These are phyloP conservation scores for Tilletia indica DNA, from an alignment of 1,284 basidiomycete genomes.

Conservation along the genomic window DNA sequence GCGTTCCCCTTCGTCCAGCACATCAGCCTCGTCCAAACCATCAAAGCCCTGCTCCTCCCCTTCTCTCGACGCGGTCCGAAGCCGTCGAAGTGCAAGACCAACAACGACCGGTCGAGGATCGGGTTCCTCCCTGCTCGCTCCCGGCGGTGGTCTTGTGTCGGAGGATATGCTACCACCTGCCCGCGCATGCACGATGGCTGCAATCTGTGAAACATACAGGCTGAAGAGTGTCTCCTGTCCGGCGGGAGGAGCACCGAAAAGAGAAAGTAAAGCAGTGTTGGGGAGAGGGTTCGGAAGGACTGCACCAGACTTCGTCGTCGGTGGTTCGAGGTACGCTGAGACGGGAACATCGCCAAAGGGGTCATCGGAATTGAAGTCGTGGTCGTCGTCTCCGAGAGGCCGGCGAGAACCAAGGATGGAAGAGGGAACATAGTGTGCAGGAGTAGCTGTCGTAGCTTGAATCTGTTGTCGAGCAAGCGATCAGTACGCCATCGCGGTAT, in stretches of 20 bases:
- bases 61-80: background rate
- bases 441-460: slow-evolving; percentile 8
- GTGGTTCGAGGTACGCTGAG: slow-evolving; percentile 24
- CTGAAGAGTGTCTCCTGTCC: slow-evolving; percentile 71
- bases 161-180: slow-evolving; percentile 57
- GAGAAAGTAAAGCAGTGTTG: slow-evolving; percentile 69
- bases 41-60: slow-evolving; percentile 39
- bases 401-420: background rate
- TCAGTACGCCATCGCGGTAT: background rate
- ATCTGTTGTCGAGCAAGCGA: background rate
- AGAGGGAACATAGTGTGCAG: background rate
- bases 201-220: slow-evolving; percentile 79
- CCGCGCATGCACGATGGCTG: slow-evolving; percentile 73
- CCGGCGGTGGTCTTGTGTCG: slow-evolving; percentile 67
- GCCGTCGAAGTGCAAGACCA: slow-evolving; percentile 27
- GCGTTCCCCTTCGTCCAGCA: slow-evolving; percentile 59
- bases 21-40: slow-evolving; percentile 39
- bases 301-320: slow-evolving; percentile 26
- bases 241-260: slow-evolving; percentile 69
- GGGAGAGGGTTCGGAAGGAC: slow-evolving; percentile 65
- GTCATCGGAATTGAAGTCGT: background rate
- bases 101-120: slow-evolving; percentile 33
- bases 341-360: background rate
- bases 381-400: background rate
- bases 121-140: background rate